Percentiles rank a stretch among this genome's conserved stretches.
Conservation (phyloP, 208 protist genomes). For the Naegleria gruberi region DNA sequence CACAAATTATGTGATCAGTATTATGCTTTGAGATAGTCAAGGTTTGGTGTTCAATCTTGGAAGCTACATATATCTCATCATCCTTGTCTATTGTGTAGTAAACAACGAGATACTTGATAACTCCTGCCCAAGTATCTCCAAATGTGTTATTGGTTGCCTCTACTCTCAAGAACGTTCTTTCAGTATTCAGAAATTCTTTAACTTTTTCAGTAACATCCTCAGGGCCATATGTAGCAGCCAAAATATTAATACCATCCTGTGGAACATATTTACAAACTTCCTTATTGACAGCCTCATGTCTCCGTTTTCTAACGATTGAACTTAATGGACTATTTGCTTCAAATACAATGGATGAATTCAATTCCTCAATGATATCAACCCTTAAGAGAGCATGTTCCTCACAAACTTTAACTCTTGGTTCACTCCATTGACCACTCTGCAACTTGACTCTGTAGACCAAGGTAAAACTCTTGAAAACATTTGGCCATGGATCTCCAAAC, state of each 20-base stretch:
- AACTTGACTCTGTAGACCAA: not conserved
- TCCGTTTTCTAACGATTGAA: too few species aligned
- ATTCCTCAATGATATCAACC: too few species aligned
- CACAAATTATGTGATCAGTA: not conserved
- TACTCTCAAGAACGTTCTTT: not conserved
- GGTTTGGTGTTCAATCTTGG: not conserved
- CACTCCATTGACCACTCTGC: too few species aligned
- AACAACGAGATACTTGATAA: not conserved
- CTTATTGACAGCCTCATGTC: too few species aligned
- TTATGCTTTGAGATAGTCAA: not conserved
- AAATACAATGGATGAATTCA: too few species aligned
- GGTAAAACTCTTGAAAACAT: not conserved
- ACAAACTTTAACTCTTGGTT: too few species aligned
- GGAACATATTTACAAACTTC: too few species aligned
- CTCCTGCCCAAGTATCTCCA: not conserved
- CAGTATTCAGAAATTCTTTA: not conserved
- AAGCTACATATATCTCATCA: not conserved
- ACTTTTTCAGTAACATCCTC: not conserved
- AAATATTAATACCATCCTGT: too few species aligned
- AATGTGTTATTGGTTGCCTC: not conserved
- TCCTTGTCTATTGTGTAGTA: not conserved
- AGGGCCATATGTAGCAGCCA: not conserved
- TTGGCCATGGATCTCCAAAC: not conserved
- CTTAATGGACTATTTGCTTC: too few species aligned
- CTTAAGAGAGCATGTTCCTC: too few species aligned